Evolutionary conservation across 2,329 filamentous ascomycete genomes (phyloP), one percentile per base, ranked within the genome.

Genomic region (Trichothecium sympodiale): DNA sequence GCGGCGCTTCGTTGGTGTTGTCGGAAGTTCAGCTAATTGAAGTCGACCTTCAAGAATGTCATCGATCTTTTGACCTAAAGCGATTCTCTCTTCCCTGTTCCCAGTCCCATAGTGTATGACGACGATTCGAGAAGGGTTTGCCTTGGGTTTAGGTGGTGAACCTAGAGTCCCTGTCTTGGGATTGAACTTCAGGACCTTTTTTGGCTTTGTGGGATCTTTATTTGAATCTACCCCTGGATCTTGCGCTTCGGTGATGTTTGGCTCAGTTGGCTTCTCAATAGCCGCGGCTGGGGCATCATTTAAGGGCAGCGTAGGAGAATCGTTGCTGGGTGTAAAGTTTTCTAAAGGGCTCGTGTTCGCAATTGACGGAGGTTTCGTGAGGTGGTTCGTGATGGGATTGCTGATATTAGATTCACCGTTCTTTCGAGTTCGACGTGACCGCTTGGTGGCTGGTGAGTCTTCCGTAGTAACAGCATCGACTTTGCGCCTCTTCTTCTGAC

Each of bases 81-180:
- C 56, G 23, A 54, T 48, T 28, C 67, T 65, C 28, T 57, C 60
- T 18, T 50, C 52, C 6, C 60, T 51, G 38, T 73, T 67, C 27
- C 4, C 47, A 50, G 2, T 29, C 5, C 71, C 73, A 48, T 89
- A 89, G 41, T 59, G 65, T 23, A 86, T 64, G 10, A 60, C 57
- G 3, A 77, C 67, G 5, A 83, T 40, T 16, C 54, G 55, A 4
- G 57, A 51, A 28, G 61, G 60, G 17, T 43, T 50, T 2, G 50
- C 47, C 44, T 76, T 81, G 4, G 64, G 59, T 33, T 65, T 71
- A 1, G 75, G 75, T 0, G 77, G 73, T 4, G 74, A 74, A 4
- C 74, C 73, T 34, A 79, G 67, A 2, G 74, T 80, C 5, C 75
- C 74, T 2, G 74, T 79, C 41, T 66, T 71, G 1, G 64, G 62